Percentiles rank a stretch among this genome's conserved stretches.
phyloP scores from a whole-genome alignment of 192 early-diverging fungal genomes.

The Backusella westeae region DNA sequence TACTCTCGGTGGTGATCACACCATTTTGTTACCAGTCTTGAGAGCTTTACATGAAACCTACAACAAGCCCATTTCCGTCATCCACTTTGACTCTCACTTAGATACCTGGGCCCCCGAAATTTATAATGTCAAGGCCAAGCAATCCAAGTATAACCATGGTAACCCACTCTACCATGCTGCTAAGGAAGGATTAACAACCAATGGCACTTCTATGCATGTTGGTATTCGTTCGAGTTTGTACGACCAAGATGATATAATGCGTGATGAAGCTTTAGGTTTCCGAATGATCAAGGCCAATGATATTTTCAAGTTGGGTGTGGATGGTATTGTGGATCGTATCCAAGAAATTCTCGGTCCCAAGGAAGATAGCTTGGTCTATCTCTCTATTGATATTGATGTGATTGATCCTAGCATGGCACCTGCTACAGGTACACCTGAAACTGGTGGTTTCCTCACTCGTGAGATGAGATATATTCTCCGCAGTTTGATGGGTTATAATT shows the following conservation, averaged over 20 bases:
- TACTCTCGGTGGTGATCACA: slow-evolving; percentile 34
- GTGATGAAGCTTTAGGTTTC: slow-evolving; percentile 39
- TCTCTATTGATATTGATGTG: slow-evolving; percentile 46
- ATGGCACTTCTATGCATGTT: slow-evolving; percentile 41
- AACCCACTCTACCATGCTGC: slow-evolving; percentile 42
- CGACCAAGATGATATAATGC: slow-evolving; percentile 36
- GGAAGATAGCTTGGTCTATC: slow-evolving; percentile 31
- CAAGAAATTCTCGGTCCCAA: slow-evolving; percentile 27
- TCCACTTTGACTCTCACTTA: slow-evolving; percentile 38
- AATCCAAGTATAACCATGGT: slow-evolving; percentile 35
- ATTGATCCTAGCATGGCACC: slow-evolving; percentile 38
- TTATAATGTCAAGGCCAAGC: slow-evolving; percentile 28
- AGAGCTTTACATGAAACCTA: slow-evolving; percentile 24
- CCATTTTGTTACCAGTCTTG: slow-evolving; percentile 29
- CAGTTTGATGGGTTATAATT: slow-evolving; percentile 34
- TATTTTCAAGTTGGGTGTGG: slow-evolving; percentile 40
- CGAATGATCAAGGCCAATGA: slow-evolving; percentile 42
- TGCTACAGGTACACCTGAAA: slow-evolving; percentile 41
- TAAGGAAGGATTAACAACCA: slow-evolving; percentile 35
- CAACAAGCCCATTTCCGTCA: slow-evolving; percentile 24
- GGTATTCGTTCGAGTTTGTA: slow-evolving; percentile 40
- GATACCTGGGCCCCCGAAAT: slow-evolving; percentile 35
- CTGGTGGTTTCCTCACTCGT: slow-evolving; percentile 40
- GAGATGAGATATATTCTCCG: slow-evolving; percentile 38
- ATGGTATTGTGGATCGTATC: slow-evolving; percentile 39